phyloP scores from a whole-genome alignment of 2,329 filamentous ascomycete species.

The Neopestalotiopsis sp. region DNA sequence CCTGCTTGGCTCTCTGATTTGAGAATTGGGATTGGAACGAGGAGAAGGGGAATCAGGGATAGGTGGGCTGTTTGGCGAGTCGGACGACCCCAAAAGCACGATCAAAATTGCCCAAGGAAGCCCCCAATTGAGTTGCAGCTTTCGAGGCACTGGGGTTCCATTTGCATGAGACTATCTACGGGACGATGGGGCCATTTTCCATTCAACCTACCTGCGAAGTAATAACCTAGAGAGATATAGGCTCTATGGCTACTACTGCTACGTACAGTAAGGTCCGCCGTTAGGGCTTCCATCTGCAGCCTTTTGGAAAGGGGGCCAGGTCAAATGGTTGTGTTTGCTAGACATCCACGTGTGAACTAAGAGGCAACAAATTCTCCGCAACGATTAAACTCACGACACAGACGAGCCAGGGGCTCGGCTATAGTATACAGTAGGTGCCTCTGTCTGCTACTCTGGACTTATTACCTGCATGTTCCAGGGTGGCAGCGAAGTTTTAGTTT shows the following conservation, averaged over 20 bases:
- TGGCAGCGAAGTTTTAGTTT: background rate
- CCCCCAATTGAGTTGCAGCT: background rate
- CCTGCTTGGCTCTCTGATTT: background rate
- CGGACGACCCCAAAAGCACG: background rate
- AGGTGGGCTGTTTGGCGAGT: background rate
- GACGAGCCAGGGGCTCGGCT: background rate
- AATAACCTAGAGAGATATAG: background rate
- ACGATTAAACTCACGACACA: background rate
- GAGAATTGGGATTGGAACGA: background rate
- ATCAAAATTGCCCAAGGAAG: background rate
- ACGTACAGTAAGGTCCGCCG: background rate
- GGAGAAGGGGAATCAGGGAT: background rate
- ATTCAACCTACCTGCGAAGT: too few relatives aligned
- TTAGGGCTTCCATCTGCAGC: background rate
- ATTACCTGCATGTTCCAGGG: background rate
- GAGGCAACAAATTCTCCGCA: background rate
- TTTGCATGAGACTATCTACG: background rate
- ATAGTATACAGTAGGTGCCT: background rate
- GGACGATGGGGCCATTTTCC: too few relatives aligned
- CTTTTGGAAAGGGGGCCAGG: background rate
- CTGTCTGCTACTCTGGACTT: background rate
- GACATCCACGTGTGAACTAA: background rate
- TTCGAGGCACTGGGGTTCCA: background rate
- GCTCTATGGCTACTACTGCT: background rate
- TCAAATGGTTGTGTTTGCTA: background rate